Evolutionary conservation across 306 rosid genomes (phyloP).

Genomic region (Morella rubra): DNA sequence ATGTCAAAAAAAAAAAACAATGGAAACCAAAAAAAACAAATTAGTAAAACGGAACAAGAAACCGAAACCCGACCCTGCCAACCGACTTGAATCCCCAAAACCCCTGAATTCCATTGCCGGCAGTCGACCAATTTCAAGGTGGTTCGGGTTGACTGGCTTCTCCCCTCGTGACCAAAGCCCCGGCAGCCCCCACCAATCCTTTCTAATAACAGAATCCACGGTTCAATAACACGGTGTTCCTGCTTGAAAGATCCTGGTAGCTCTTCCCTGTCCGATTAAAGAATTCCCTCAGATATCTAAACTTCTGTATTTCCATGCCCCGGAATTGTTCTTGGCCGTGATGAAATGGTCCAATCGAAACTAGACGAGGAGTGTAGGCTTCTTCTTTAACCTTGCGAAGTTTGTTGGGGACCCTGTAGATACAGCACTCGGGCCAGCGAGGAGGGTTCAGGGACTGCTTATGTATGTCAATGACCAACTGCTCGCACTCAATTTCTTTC

Average conservation of each 20-base stretch:
- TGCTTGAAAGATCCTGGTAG: background rate
- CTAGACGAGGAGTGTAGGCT: conserved; percentile 25
- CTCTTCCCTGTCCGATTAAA: background rate
- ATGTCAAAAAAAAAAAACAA: no score
- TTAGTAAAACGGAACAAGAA: no score
- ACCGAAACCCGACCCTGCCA: no score
- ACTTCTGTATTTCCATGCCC: background rate
- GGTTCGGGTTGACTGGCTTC: no score
- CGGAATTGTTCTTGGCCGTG: background rate
- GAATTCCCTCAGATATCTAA: background rate
- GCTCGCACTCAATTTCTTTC: background rate
- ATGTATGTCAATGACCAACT: conserved; percentile 5
- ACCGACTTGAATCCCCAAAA: no score
- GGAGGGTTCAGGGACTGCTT: background rate
- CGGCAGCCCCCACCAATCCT: no score
- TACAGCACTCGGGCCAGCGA: background rate
- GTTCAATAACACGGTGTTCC: no score
- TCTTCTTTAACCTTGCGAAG: conserved; percentile 11
- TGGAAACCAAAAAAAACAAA: no score
- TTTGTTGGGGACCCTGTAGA: conserved; percentile 25
- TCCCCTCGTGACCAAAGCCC: no score
- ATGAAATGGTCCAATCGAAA: conserved; percentile 31
- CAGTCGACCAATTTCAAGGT: no score
- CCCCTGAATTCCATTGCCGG: no score
- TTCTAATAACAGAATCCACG: no score